These are phyloP conservation scores for Eutrema salsugineum DNA, from an alignment of 441 rosid species.

Conservation along the genomic window DNA sequence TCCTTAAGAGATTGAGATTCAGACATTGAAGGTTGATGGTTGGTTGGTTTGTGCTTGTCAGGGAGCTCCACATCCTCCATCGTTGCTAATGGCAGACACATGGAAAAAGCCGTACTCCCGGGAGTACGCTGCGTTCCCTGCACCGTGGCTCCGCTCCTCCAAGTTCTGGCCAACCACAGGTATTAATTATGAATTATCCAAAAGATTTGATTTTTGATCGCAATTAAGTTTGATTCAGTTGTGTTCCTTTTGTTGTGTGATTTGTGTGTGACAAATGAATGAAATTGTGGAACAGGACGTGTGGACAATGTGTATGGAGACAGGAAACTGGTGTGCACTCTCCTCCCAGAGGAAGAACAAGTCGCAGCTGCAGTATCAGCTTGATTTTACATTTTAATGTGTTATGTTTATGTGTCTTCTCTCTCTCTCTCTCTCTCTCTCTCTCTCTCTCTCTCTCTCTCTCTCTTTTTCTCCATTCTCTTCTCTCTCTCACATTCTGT, in stretches of 20 bases:
- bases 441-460: slow-evolving; percentile 9
- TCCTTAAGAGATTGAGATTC: neutral
- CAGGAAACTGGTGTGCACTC: slow-evolving; percentile 90
- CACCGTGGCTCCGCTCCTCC: slow-evolving; percentile 82
- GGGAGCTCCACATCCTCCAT: slow-evolving; percentile 98
- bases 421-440: neutral
- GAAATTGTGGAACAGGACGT: slow-evolving; percentile 57
- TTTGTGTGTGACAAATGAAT: slow-evolving; percentile 17
- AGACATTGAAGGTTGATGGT: neutral
- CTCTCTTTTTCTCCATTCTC: neutral
- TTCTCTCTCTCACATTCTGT: slow-evolving; percentile 12
- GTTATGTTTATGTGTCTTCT: neutral
- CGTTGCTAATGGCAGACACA: slow-evolving; percentile 92
- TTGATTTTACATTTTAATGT: slow-evolving; percentile 11
- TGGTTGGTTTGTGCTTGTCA: slow-evolving; percentile 26
- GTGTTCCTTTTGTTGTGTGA: no score
- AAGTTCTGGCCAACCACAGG: slow-evolving; percentile 99
- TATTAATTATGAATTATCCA: slow-evolving; percentile 18
- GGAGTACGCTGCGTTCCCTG: slow-evolving; percentile 93
- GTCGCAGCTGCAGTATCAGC: slow-evolving; percentile 75
- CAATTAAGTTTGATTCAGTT: no score
- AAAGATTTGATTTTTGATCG: no score
- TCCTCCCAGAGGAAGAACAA: slow-evolving; percentile 72
- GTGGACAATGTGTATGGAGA: slow-evolving; percentile 96
- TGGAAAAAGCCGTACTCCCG: slow-evolving; percentile 90